Base-by-base conservation (phyloP, 257 asterid genomes). In the Linaria vulgaris region DNA sequence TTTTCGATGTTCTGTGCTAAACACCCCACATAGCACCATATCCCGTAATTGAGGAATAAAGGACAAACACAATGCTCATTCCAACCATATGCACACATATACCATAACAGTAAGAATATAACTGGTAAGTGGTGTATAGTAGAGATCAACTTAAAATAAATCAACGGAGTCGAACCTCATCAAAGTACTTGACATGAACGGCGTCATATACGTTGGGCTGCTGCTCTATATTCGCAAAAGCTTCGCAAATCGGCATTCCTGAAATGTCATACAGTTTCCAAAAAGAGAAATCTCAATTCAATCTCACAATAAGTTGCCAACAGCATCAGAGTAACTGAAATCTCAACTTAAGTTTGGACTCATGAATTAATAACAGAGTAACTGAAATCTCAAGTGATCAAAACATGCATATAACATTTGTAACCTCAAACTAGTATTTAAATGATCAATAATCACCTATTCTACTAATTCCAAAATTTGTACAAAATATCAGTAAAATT, bases 241-340 rank as follows among this genome's bases (percentile, higher is more conserved):
- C 95, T 30, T 89, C 96, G 51, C 85, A 86, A 7, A 89, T 82
- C 6, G 96, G 91, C 89, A 86, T 89, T 73, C 96, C 96, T 89
- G 77, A 68, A 73, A 66, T 62, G 64, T 47, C 56, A 69, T 27
- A 27, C 3, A 27, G 6, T 27, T 27, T 52, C 39, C 12, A 12
- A 47, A 3, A 11, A 44, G 3, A 48, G 23, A 66, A n/a, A 44
- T 43, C 50, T 70, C 56, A 57, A 57, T 13, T 43, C 59, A 71
- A 64, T 54, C 21, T 19, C 57, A 22, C 12, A 44, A 8, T 3
- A 53, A n/a, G 6, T 39, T 14, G 21, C 17, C 10, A 63, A 15
- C 19, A 6, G 4, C 43, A 20, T 12, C 0, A 12, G n/a, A 48
- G 43, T n/a, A 21, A 43, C n/a, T 20, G 12, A 39, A 41, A 43